A percentile compares a stretch with the other conserved stretches of the same genome.
These are phyloP conservation scores for Chlamydomonas sphaeroides DNA, from an alignment of 139 green algal genomes.

Conservation along the genomic window DNA sequence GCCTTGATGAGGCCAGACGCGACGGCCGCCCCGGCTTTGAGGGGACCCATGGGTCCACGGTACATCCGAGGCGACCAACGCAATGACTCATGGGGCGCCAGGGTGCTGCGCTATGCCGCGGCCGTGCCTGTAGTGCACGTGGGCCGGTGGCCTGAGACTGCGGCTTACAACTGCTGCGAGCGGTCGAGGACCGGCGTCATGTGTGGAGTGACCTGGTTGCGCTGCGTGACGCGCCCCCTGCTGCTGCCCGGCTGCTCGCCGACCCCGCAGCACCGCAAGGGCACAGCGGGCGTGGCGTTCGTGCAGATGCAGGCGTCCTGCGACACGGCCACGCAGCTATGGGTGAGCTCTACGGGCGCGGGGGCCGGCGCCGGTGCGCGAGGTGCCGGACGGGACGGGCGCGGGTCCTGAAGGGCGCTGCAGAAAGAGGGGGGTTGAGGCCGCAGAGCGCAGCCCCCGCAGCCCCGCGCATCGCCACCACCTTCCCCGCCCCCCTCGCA, in stretches of 20 bases:
- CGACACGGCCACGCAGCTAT: conserved; percentile 42
- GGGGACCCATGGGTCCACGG: not conserved
- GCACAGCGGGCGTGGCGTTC: conserved; percentile 12
- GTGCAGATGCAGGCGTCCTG: conserved; percentile 45
- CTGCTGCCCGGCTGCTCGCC: not conserved
- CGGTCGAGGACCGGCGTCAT: no score
- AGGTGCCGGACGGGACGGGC: no score
- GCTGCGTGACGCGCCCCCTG: not conserved
- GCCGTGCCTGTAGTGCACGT: no score
- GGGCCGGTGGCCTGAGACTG: no score
- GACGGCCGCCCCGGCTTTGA: not conserved
- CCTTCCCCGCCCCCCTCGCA: not conserved
- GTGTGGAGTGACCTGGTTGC: not conserved
- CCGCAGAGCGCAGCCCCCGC: not conserved
- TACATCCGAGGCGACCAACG: no score
- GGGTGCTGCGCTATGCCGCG: not conserved
- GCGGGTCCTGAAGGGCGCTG: no score
- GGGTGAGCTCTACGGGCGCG: no score
- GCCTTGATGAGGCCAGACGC: not conserved
- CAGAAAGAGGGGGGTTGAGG: no score
- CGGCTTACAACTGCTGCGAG: not conserved
- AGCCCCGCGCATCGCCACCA: no score
- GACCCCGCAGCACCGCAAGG: conserved; percentile 23
- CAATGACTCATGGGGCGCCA: no score
- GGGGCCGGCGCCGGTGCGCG: no score